A percentile compares a stretch with the other conserved stretches of the same genome.
phyloP scores from a whole-genome alignment of 352 stramenopile species.

The Phytophthora uliginosa region DNA sequence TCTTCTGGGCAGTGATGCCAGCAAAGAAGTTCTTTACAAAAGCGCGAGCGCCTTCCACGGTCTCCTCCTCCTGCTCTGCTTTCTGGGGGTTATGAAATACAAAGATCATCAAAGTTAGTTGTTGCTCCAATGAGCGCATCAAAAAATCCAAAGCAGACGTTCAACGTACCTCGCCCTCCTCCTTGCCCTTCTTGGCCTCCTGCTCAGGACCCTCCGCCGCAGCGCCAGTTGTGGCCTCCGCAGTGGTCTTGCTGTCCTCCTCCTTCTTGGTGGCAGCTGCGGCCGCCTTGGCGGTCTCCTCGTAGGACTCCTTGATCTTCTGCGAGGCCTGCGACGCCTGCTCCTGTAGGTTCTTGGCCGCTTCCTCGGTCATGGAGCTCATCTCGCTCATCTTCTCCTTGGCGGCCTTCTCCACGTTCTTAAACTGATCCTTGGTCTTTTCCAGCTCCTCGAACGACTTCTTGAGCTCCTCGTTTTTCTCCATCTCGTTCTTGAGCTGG shows the following conservation, averaged over 20 bases:
- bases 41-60: conserved; percentile 44
- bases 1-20: conserved; percentile 56
- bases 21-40: conserved; percentile 77
- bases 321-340: conserved; percentile 66
- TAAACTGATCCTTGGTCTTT: conserved; percentile 78
- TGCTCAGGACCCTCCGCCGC: conserved; percentile 26
- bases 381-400: conserved; percentile 77
- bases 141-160: background rate
- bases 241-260: conserved; percentile 8
- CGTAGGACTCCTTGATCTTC: conserved; percentile 72
- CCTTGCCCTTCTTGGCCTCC: conserved; percentile 19
- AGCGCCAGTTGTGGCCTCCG: conserved; percentile 3
- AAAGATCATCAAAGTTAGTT: background rate
- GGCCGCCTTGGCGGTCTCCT: conserved; percentile 41
- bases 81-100: conserved; percentile 26
- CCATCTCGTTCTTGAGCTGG: conserved; percentile 82
- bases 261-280: conserved; percentile 20
- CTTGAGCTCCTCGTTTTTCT: conserved; percentile 87
- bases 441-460: conserved; percentile 83
- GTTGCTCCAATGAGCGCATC: background rate
- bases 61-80: conserved; percentile 38
- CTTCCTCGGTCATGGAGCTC: conserved; percentile 63
- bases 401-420: conserved; percentile 68
- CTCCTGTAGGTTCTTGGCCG: conserved; percentile 66
- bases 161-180: conserved; percentile 30